These are phyloP conservation scores for Entoloma clypeatum DNA, from an alignment of 1,284 basidiomycete species.

Conservation along the genomic window DNA sequence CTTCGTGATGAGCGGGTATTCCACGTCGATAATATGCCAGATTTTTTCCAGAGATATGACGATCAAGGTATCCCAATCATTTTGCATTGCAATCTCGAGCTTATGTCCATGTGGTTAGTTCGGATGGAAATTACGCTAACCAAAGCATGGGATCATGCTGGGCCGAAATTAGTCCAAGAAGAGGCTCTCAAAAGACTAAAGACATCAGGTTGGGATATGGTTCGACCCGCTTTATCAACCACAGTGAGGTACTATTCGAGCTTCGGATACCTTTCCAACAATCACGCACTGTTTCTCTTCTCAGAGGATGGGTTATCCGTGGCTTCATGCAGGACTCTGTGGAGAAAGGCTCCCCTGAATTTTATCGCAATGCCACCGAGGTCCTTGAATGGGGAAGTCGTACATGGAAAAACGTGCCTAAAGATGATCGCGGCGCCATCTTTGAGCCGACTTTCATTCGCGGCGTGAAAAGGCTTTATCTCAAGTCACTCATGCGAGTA, in stretches of 20 bases:
- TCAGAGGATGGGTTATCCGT: conserved; percentile 35
- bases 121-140: conserved; percentile 25
- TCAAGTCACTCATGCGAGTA: conserved; percentile 33
- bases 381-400: conserved; percentile 39
- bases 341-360: conserved; percentile 22
- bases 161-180: conserved; percentile 28
- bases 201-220: conserved; percentile 34
- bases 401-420: conserved; percentile 31
- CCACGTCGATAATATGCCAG: conserved; percentile 23
- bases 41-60: conserved; percentile 28
- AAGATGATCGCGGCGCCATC: conserved; percentile 25
- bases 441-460: conserved; percentile 30
- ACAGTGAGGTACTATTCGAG: conserved; percentile 36
- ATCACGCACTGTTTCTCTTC: not conserved
- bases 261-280: not conserved
- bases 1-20: conserved; percentile 34
- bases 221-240: conserved; percentile 34
- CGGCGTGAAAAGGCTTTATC: conserved; percentile 27
- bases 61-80: conserved; percentile 27
- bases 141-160: conserved; percentile 30
- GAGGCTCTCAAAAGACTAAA: conserved; percentile 31
- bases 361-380: conserved; percentile 29
- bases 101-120: conserved; percentile 19
- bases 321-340: conserved; percentile 29
- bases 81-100: too few relatives aligned